Conservation (phyloP, 2,329 filamentous ascomycete species). For the Scolecobasidium constrictum region DNA sequence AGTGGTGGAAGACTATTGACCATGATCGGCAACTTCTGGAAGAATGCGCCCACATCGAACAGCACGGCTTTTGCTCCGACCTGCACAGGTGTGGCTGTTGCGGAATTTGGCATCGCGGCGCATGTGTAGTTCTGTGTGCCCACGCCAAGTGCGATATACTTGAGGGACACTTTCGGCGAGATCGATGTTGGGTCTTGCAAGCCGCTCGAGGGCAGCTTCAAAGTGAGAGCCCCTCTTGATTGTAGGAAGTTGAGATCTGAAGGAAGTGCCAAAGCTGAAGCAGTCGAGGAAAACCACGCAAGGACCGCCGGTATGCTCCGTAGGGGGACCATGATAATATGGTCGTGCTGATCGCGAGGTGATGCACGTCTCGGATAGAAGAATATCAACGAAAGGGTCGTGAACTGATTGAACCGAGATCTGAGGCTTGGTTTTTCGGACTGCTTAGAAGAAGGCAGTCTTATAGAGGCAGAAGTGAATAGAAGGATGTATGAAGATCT, state of each 20-base stretch:
- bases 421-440: too few species aligned
- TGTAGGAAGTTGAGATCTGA: background rate
- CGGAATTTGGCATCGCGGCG: conserved; percentile 16
- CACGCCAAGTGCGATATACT: conserved; percentile 47
- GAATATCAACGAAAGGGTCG: background rate
- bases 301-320: background rate
- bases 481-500: background rate
- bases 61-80: conserved; percentile 49
- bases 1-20: conserved; percentile 2
- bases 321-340: background rate
- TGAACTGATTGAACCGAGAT: background rate
- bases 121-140: conserved; percentile 63
- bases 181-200: conserved; percentile 3
- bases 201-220: background rate
- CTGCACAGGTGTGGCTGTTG: conserved; percentile 24
- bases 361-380: background rate
- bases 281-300: background rate
- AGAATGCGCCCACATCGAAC: conserved; percentile 44
- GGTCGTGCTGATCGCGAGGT: background rate
- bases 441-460: too few species aligned
- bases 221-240: background rate
- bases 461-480: background rate
- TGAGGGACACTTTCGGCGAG: conserved; percentile 12
- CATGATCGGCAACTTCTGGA: conserved; percentile 30
- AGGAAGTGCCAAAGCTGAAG: conserved; percentile 4